Conservation (phyloP, 805 yeast species). For the Schizosaccharomyces japonicus region DNA sequence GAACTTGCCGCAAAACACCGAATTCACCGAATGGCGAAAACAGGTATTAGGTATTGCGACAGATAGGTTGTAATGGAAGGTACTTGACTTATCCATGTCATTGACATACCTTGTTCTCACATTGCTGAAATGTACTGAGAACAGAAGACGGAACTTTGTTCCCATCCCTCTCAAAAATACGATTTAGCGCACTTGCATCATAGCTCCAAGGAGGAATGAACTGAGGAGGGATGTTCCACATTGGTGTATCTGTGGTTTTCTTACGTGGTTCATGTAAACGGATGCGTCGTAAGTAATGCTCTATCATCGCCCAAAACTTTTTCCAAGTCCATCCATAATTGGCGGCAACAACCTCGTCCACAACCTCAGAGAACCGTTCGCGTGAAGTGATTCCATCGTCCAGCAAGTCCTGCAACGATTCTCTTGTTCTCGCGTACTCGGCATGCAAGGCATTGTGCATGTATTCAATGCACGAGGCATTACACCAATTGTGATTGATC, state of each 20-base stretch:
- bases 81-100: too few species aligned
- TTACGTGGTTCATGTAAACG: neutral
- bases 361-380: neutral
- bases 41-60: too few species aligned
- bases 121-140: too few species aligned
- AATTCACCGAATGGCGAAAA: too few species aligned
- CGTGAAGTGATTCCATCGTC: neutral
- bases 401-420: conserved; percentile 2
- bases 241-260: neutral
- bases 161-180: neutral
- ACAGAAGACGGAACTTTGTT: too few species aligned
- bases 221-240: neutral
- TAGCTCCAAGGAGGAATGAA: neutral
- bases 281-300: neutral
- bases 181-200: neutral
- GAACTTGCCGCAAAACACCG: too few species aligned
- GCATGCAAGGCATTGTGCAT: neutral
- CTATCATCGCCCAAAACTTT: neutral
- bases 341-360: neutral
- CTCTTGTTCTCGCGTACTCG: neutral
- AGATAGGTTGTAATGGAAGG: too few species aligned
- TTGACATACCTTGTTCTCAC: too few species aligned
- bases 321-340: conserved; percentile 3
- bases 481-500: conserved; percentile 4
- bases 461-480: neutral